Conservation (phyloP, 2,329 filamentous ascomycete species). For the Sarocladium brachiariae region DNA sequence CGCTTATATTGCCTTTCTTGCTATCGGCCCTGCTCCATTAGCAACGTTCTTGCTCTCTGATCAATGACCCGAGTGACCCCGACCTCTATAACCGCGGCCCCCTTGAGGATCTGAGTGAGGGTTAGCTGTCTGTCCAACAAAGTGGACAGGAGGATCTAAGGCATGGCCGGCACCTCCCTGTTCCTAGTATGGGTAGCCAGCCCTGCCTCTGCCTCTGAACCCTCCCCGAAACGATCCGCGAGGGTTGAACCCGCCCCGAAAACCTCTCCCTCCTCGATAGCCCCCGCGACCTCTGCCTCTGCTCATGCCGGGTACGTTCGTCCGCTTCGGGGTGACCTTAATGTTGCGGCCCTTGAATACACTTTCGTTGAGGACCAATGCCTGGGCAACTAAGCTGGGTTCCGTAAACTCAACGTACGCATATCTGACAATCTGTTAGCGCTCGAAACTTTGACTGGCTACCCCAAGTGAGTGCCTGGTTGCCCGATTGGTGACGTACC, state of each 20-base stretch:
- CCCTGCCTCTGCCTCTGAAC: conserved; percentile 58
- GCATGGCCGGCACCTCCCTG: conserved; percentile 21
- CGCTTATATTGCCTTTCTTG: neutral
- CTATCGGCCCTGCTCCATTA: no score
- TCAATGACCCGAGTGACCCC: neutral
- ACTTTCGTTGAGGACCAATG: conserved; percentile 92
- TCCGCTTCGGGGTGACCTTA: conserved; percentile 92
- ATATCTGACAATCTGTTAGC: conserved; percentile 54
- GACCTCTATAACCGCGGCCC: neutral
- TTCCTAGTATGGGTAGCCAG: conserved; percentile 60
- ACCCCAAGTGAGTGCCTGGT: conserved; percentile 5
- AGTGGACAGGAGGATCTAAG: neutral
- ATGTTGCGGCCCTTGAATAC: conserved; percentile 90
- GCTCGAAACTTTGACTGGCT: neutral
- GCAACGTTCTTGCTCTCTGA: no score
- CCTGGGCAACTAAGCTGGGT: conserved; percentile 85
- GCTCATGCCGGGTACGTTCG: conserved; percentile 91
- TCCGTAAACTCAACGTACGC: conserved; percentile 98
- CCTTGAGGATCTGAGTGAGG: neutral
- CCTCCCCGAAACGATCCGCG: conserved; percentile 60
- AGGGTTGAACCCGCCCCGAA: conserved; percentile 25
- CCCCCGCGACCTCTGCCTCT: conserved; percentile 63
- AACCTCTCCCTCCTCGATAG: conserved; percentile 46
- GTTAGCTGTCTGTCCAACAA: conserved; percentile 5
- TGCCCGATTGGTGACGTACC: conserved; percentile 49